Base-by-base conservation (phyloP, 2,329 filamentous ascomycete genomes). In the Fonsecaea erecta region DNA sequence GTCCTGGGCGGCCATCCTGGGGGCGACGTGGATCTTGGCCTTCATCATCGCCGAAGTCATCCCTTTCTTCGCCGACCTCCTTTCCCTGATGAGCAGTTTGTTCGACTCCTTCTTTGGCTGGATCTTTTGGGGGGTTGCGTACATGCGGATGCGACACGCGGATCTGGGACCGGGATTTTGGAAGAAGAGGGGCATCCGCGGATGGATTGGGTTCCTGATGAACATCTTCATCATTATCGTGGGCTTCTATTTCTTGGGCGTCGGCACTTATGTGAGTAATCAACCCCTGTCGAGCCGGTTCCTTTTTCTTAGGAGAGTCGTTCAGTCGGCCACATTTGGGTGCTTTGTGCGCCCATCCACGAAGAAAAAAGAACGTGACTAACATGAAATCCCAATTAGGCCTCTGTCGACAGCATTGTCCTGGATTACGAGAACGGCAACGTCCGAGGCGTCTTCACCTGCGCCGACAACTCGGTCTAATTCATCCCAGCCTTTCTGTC, bases 1-100 rank as follows among this genome's bases (percentile, higher is more conserved):
- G 0, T 81, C 86, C 0, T 97, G 93, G 93, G 84, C 85, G 3
- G 86, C 77, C 1, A 96, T 97, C 67, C 81, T 97, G 34, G 77
- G 74, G 1, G 68, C 67, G 0, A 91, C 89, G 3, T 97, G 93
- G 93, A 78, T 94, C n/a, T 71, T 90, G n/a, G 93, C 92, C 6
- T 97, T 96, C 77, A 87, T 97, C 75, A 94, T 97, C 71, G 91
- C 93, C 1, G 91, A 97, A 76, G 89, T 96, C 52, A 97, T 97
- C 73, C 93, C 93, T 0, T 97, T 97, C 84, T 97, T 97, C 80
- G 90, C 88, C 8, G 92, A 92, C 66, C 81, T 85, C 69, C 77
- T 85, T 16, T 80, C 80, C 3, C 78, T 83, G 58, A 83, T 83
- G 81, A 83, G 81, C 64, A 92, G 92, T 3, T 85, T 97, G 1